A percentile compares a stretch with the other conserved stretches of the same genome.
These are phyloP conservation scores for Bisporella sp. DNA, from an alignment of 2,329 filamentous ascomycete genomes.

Conservation along the genomic window DNA sequence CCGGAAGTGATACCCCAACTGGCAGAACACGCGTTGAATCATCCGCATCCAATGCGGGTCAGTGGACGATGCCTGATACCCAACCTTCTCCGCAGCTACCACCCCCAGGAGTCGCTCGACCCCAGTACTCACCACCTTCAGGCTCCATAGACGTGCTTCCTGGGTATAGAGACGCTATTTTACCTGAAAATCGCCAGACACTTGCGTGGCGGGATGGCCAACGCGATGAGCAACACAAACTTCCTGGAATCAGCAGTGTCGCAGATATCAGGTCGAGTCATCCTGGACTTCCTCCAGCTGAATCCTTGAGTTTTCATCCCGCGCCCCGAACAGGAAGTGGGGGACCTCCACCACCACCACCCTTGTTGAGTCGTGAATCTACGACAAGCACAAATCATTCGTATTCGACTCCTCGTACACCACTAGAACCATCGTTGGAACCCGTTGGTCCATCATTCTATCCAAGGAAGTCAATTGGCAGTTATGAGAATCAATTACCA, in stretches of 20 bases:
- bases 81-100: conserved; percentile 8
- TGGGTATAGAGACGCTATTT: conserved; percentile 26
- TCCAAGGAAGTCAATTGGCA: conserved; percentile 17
- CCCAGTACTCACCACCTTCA: conserved; percentile 14
- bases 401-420: conserved; percentile 21
- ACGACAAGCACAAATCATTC: conserved; percentile 7
- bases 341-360: conserved; percentile 21
- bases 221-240: conserved; percentile 4
- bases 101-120: neutral
- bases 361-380: conserved; percentile 16
- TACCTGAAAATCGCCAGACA: conserved; percentile 11
- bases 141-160: conserved; percentile 19
- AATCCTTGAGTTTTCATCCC: conserved; percentile 18
- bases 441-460: conserved; percentile 20
- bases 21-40: conserved; percentile 17
- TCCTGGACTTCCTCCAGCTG: conserved; percentile 4
- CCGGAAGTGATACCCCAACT: conserved; percentile 10
- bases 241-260: conserved; percentile 10
- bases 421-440: conserved; percentile 24
- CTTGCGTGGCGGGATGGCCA: conserved; percentile 23
- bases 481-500: conserved; percentile 22
- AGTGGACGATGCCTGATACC: conserved; percentile 14
- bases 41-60: conserved; percentile 12
- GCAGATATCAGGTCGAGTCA: conserved; percentile 15
- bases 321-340: conserved; percentile 16